Evolutionary conservation across 768 basidiomycete genomes (phyloP).

Genomic region (Russula dissimulans): DNA sequence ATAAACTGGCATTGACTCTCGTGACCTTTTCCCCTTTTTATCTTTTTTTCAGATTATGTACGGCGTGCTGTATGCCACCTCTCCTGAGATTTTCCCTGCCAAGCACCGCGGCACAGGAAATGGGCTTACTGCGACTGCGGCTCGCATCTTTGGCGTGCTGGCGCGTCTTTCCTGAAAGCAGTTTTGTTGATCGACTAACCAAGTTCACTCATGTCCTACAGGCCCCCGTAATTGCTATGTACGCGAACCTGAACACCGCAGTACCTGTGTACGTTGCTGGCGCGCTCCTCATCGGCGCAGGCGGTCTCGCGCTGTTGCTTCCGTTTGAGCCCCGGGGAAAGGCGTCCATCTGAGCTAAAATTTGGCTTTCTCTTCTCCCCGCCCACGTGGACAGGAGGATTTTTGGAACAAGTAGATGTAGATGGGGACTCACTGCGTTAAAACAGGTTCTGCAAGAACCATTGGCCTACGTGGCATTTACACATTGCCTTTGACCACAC

Average conservation of each 20-base stretch:
- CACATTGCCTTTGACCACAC: too few species aligned
- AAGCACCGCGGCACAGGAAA: conserved; percentile 70
- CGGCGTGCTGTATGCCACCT: conserved; percentile 61
- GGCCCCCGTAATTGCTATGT: conserved; percentile 67
- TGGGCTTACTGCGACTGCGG: conserved; percentile 49
- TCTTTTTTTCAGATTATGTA: conserved; percentile 49
- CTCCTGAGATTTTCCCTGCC: conserved; percentile 62
- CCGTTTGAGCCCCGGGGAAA: conserved; percentile 73
- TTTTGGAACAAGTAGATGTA: too few species aligned
- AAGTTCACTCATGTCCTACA: conserved; percentile 21
- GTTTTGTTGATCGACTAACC: background rate
- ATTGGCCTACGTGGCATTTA: too few species aligned
- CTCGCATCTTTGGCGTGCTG: conserved; percentile 59
- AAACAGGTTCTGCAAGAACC: too few species aligned
- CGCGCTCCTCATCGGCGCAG: conserved; percentile 51
- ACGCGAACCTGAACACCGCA: conserved; percentile 51
- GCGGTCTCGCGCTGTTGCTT: conserved; percentile 48
- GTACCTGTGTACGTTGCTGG: conserved; percentile 69
- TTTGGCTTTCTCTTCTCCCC: too few species aligned
- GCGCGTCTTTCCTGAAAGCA: conserved; percentile 30
- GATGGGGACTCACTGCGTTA: too few species aligned
- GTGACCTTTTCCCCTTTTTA: background rate
- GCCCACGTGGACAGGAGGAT: too few species aligned
- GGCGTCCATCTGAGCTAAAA: conserved; percentile 43
- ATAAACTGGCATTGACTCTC: background rate